Evolutionary conservation across 257 asterid genomes (phyloP), one percentile per base, ranked within the genome.

Genomic region (Solanum neorickii): DNA sequence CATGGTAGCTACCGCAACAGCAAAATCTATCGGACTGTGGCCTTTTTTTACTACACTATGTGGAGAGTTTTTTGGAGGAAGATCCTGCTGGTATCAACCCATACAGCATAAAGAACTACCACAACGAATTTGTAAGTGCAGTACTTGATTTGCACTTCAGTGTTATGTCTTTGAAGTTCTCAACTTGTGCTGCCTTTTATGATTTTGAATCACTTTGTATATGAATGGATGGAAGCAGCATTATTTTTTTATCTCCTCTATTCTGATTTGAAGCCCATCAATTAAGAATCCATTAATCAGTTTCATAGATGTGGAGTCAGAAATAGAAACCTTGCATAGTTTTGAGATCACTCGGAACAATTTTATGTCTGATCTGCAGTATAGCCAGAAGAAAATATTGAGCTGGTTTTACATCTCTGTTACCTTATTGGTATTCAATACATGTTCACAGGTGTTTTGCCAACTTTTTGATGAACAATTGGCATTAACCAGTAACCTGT

Each of bases 31-130:
- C 83, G 72, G 99, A 97, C 88, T 97, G 99, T 89, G 99, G 99
- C 86, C 98, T 97, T 89, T 97, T 95, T 92, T 91, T 97, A 89
- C 99, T 97, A 76, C 99, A 97, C 91, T 94, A 94, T 52, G 98
- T 95, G 46, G 99, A 97, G 92, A 94, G 83, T 86, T 97, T 97
- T 89, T 89, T 97, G 92, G 98, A 93, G 89, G 97, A 95, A 87
- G 96, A 92, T 83, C 96, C 98, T 33, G 85, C 88, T 66, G 87
- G 89, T 91, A 93, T 97, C 82, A 95, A 83, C 86, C 94, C 96
- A 85, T 93, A 92, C 92, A 93, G 92, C 91, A 92, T 95, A 82
- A 87, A 96, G 56, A 75, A 95, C 86, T 91, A 91, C 73, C 86
- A 91, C 76, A 91, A 93, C 60, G 85, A 82, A 49, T 97, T 97